phyloP scores from a whole-genome alignment of 768 basidiomycete genomes.

The Tremella fuciformis region DNA sequence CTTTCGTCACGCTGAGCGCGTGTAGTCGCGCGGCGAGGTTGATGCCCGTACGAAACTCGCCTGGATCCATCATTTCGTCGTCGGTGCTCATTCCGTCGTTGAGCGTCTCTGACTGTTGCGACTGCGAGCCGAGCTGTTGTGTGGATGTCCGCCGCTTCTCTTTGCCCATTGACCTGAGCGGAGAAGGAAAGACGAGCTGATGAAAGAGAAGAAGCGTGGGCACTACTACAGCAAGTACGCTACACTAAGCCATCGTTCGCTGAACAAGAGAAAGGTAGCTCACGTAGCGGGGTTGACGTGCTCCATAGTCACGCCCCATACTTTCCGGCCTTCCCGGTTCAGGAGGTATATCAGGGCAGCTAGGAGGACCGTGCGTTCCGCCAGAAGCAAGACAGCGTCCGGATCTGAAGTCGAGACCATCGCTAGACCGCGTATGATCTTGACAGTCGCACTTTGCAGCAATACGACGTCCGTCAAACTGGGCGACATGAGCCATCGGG shows the following conservation, averaged over 20 bases:
- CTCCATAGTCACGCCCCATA: conserved; percentile 37
- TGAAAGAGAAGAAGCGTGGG: conserved; percentile 15
- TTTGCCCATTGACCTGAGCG: not conserved
- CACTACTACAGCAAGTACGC: no score
- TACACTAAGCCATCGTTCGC: no score
- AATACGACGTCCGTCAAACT: not conserved
- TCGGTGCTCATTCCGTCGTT: not conserved
- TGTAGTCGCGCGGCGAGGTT: conserved; percentile 25
- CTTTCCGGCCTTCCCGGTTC: conserved; percentile 25
- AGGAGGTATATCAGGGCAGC: conserved; percentile 39
- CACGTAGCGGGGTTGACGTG: conserved; percentile 16
- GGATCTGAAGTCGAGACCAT: conserved; percentile 32
- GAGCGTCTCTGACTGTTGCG: not conserved
- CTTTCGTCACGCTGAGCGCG: conserved; percentile 19
- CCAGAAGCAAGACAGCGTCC: conserved; percentile 40
- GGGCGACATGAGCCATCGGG: conserved; percentile 4
- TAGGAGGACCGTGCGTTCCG: conserved; percentile 30
- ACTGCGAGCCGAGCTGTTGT: not conserved
- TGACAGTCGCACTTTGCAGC: not conserved
- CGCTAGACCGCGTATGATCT: conserved; percentile 20
- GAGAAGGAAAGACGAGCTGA: conserved; percentile 20
- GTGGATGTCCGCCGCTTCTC: not conserved
- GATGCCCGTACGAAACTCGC: conserved; percentile 20
- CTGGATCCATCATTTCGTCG: conserved; percentile 7
- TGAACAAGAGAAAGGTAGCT: conserved; percentile 3